These are phyloP conservation scores for Beauveria bassiana DNA, from an alignment of 2,329 filamentous ascomycete species.

Conservation along the genomic window DNA sequence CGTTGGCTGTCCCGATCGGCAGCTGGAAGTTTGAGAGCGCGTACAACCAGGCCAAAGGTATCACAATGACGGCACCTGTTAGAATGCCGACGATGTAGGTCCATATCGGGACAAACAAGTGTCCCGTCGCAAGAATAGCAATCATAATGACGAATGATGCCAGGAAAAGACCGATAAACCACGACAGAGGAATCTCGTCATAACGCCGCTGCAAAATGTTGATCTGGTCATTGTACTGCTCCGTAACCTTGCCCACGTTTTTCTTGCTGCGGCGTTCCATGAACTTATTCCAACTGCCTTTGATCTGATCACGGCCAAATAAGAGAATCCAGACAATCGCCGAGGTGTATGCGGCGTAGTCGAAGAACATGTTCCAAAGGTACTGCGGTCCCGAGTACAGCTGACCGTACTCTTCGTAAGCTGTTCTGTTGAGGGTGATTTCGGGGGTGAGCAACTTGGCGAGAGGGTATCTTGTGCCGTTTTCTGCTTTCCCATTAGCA, in stretches of 20 bases:
- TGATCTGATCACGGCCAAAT: slow-evolving; percentile 44
- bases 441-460: slow-evolving; percentile 25
- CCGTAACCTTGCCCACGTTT: slow-evolving; percentile 34
- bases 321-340: slow-evolving; percentile 51
- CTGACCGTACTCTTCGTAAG: slow-evolving; percentile 40
- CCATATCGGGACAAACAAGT: slow-evolving; percentile 52
- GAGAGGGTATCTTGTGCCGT: slow-evolving; percentile 28
- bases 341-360: slow-evolving; percentile 51
- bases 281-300: slow-evolving; percentile 36
- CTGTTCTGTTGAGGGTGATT: slow-evolving; percentile 38
- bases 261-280: slow-evolving; percentile 25
- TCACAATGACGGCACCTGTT: slow-evolving; percentile 46
- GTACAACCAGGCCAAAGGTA: slow-evolving; percentile 53
- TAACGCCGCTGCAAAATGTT: slow-evolving; percentile 51
- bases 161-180: slow-evolving; percentile 45
- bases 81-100: slow-evolving; percentile 50
- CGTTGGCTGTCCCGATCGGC: slow-evolving; percentile 50
- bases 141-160: slow-evolving; percentile 35
- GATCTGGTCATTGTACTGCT: slow-evolving; percentile 51
- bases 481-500: slow-evolving; percentile 17
- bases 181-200: slow-evolving; percentile 51
- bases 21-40: slow-evolving; percentile 48
- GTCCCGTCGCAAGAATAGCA: slow-evolving; percentile 39
- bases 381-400: slow-evolving; percentile 51
- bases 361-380: slow-evolving; percentile 52